Evolutionary conservation across 768 basidiomycete species (phyloP).

Genomic region (Nidularia pulvinata): DNA sequence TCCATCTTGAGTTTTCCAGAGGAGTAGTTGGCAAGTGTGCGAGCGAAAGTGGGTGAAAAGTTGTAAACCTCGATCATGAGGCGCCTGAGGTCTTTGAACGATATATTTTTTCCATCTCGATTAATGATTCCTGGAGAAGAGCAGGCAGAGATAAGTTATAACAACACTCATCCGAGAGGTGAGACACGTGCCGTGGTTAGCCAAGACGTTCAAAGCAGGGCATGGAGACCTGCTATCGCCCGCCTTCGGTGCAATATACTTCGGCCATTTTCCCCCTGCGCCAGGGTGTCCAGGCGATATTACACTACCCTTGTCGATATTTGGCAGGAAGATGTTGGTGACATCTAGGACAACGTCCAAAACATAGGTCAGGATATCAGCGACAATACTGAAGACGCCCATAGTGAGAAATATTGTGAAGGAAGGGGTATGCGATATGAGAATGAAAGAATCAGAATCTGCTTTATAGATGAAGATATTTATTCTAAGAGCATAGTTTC

Average conservation of each 20-base stretch:
- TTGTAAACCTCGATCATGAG: slow-evolving; percentile 62
- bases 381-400: too few species aligned
- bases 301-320: slow-evolving; percentile 49
- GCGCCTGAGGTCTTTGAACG: slow-evolving; percentile 47
- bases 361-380: too few species aligned
- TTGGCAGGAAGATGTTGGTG: slow-evolving; percentile 49
- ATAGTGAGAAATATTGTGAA: too few species aligned
- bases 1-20: slow-evolving; percentile 60
- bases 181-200: slow-evolving; percentile 70
- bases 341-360: slow-evolving; percentile 56
- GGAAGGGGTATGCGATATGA: too few species aligned
- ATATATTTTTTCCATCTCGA: slow-evolving; percentile 66
- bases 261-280: slow-evolving; percentile 66
- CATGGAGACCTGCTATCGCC: slow-evolving; percentile 75
- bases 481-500: too few species aligned
- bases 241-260: slow-evolving; percentile 53
- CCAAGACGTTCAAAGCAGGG: slow-evolving; percentile 78
- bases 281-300: slow-evolving; percentile 56
- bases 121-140: slow-evolving; percentile 55
- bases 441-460: too few species aligned
- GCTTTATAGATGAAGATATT: too few species aligned
- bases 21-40: slow-evolving; percentile 60
- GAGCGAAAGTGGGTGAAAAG: slow-evolving; percentile 67
- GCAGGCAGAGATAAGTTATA: too few species aligned
- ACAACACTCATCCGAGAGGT: slow-evolving; percentile 8